Evolutionary conservation across 2,329 filamentous ascomycete species (phyloP), one percentile per base, ranked within the genome.

Genomic region (Fusarium haematococcum): DNA sequence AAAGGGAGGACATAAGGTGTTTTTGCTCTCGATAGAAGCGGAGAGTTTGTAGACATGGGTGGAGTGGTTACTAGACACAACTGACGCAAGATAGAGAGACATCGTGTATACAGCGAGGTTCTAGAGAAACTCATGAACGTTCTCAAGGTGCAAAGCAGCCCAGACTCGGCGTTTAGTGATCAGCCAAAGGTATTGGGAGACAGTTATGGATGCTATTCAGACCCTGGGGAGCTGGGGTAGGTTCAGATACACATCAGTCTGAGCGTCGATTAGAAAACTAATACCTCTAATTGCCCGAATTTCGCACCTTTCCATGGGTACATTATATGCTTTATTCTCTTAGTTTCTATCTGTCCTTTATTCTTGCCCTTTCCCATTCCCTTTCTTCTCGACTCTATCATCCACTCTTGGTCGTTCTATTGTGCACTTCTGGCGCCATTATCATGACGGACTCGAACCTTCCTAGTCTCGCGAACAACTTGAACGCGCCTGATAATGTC

Each of bases 1-100:
- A 32, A 78, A 78, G 52, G 77, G 74, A 13, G 69, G 71, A 1
- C 81, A 81, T 25, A 75, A 72, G 33, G 79, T 84, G 10, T 81
- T 84, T 64, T 68, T 79, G 33, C 60, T 84, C n/a, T 83, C 82
- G 6, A 71, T 84, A 4, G 82, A 83, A 43, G 79, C 79, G 11
- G 69, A 74, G 56, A 33, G 50, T 54, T 20, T 54, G 27, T 54
- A 32, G 50, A 32, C 14, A 56, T 25, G n/a, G 6, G n/a, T 30
- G 30, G 32, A 56, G 52, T 25, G 30, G 30, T 32, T 32, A 23
- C 7, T 18, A 25, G 52, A n/a, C 25, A 30, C 10, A 8, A 1
- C 18, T 18, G 25, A n/a, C 10, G 25, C 18, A 6, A 30, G 48
- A 52, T 52, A 30, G 48, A 52, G 45, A 30, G 18, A 30, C 16